Base-by-base conservation (phyloP, 1,139 yeast species). In the Sugiyamaella sp. region DNA sequence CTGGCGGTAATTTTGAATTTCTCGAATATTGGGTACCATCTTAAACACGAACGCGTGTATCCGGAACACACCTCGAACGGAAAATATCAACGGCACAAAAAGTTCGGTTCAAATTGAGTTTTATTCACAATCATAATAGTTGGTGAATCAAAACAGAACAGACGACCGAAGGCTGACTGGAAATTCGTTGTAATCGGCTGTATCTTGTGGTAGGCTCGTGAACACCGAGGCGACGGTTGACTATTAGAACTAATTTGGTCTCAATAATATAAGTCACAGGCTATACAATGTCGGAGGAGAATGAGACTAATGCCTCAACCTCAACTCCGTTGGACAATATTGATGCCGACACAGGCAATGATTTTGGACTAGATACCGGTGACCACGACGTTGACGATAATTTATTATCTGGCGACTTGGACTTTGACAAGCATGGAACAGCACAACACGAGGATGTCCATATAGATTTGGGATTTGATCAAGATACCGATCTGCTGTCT, bases 21-120 rank as follows among this genome's bases (percentile, higher is more conserved):
- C 38, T 43, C 21, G 22, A 41, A 43, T 40, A 24, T 40, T 21
- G 33, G 6, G 21, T 24, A 20, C 22, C n/a, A 2, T 41, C 45
- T 32, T 17, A 37, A 43, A 43, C 46, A 43, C 46, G 46, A 43
- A 43, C 46, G 38, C 46, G 46, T 29, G 38, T 17, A 43, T 19
- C 32, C 38, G 38, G 27, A 8, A 27, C 46, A 29, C 38, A 14
- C 27, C 22, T 29, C 35, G 35, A 29, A 12, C 35, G 14, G 35
- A 29, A 12, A 12, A 29, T 14, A 25, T 25, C 35, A 29, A 29
- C 14, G 8, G 14, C 35, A 29, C 29, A 6, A 4, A 29, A 5
- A 29, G 14, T 10, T 29, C n/a, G 14, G 4, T 29, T 8, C 14
- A 29, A 29, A 29, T 29, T 29, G 14, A 29, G 29, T 24, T 24